phyloP scores from a whole-genome alignment of 2,329 filamentous ascomycete genomes.

The Monosporascus cannonballus region DNA sequence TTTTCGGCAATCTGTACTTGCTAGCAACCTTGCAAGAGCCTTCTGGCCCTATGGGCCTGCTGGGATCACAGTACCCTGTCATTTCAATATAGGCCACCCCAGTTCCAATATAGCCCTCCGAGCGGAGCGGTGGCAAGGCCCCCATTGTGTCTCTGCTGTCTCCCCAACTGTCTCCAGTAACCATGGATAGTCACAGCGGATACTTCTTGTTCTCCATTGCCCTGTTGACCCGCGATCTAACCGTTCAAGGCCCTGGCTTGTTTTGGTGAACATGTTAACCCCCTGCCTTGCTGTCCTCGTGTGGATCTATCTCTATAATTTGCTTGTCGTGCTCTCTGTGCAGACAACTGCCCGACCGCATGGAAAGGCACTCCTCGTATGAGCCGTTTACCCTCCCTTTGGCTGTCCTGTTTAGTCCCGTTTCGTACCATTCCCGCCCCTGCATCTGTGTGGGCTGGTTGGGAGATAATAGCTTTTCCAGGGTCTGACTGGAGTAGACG shows the following conservation, averaged over 20 bases:
- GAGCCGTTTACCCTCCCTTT: constrained; percentile 32
- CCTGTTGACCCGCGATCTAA: constrained; percentile 22
- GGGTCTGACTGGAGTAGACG: constrained; percentile 25
- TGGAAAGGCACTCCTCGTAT: constrained; percentile 33
- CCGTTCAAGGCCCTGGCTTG: constrained; percentile 19
- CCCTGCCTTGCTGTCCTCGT: constrained; percentile 16
- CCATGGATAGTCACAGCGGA: constrained; percentile 10
- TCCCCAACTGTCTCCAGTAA: constrained; percentile 11
- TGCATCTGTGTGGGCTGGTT: constrained; percentile 24
- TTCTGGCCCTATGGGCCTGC: constrained; percentile 27
- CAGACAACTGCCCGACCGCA: constrained; percentile 31
- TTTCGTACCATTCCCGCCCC: constrained; percentile 34
- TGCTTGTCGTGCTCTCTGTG: constrained; percentile 31
- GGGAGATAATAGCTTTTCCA: constrained; percentile 12
- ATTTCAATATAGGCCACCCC: constrained; percentile 28
- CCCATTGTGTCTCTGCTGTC: constrained; percentile 23
- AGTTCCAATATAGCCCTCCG: constrained; percentile 27
- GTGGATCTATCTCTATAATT: constrained; percentile 27
- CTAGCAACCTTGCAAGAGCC: constrained; percentile 23
- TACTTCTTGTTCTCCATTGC: constrained; percentile 4
- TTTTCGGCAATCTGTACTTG: constrained; percentile 29
- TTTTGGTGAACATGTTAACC: constrained; percentile 16
- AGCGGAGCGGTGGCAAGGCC: constrained; percentile 25
- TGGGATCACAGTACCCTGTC: constrained; percentile 25
- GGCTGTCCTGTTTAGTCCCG: constrained; percentile 32